These are phyloP conservation scores for Alnus rubra DNA, from an alignment of 306 rosid species.

Conservation along the genomic window DNA sequence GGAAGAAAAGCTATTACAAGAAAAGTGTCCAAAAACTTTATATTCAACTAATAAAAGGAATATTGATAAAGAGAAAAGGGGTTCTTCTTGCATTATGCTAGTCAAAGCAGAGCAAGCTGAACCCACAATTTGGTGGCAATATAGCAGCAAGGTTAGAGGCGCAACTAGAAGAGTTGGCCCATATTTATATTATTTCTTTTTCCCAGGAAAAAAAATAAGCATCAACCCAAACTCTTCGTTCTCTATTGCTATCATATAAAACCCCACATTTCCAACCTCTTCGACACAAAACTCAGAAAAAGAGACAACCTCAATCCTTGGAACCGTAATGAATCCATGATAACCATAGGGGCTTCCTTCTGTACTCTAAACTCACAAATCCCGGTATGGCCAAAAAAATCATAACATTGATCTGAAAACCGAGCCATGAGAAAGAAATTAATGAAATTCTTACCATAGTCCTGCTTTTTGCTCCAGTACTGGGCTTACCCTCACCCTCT, in stretches of 20 bases:
- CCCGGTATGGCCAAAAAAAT: not conserved
- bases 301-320: not conserved
- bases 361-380: no score
- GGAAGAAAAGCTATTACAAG: not conserved
- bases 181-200: no score
- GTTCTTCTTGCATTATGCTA: slow-evolving; percentile 4
- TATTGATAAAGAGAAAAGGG: not conserved
- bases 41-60: not conserved
- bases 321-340: no score
- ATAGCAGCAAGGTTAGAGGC: no score
- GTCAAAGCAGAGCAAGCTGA: slow-evolving; percentile 13
- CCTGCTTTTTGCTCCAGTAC: slow-evolving; percentile 35
- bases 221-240: no score
- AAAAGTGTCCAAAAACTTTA: not conserved
- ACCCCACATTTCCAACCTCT: not conserved
- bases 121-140: not conserved
- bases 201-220: no score
- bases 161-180: no score
- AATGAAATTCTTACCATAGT: slow-evolving; percentile 49
- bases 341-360: no score
- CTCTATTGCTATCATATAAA: no score
- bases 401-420: not conserved
- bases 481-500: slow-evolving; percentile 37
- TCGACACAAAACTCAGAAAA: not conserved
- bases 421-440: slow-evolving; percentile 5